phyloP scores from a whole-genome alignment of 352 stramenopile species.

The Halophytophthora batemanensis region DNA sequence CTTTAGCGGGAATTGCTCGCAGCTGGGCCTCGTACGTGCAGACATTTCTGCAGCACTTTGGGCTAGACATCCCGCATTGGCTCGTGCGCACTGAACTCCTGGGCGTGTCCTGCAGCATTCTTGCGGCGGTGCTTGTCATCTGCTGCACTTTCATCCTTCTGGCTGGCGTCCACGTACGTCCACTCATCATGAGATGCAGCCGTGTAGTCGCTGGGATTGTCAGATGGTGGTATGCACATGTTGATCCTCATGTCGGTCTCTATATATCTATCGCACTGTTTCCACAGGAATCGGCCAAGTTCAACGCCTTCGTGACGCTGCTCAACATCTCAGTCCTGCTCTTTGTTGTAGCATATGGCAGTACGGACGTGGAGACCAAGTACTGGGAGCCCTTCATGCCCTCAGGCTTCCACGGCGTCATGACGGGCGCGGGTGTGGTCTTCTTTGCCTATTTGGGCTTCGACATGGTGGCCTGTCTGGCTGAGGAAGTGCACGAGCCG shows the following conservation, averaged over 20 bases:
- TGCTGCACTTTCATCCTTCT: slow-evolving; percentile 83
- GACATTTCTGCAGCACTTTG: slow-evolving; percentile 75
- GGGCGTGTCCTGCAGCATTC: slow-evolving; percentile 67
- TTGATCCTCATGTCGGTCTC: slow-evolving; percentile 2
- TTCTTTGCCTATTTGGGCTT: slow-evolving; percentile 93
- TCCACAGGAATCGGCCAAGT: slow-evolving; percentile 86
- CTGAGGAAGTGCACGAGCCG: slow-evolving; percentile 89
- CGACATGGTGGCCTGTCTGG: slow-evolving; percentile 92
- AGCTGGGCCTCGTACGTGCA: slow-evolving; percentile 89
- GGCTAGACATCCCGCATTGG: slow-evolving; percentile 58
- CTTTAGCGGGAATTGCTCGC: slow-evolving; percentile 82
- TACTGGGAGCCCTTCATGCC: slow-evolving; percentile 89
- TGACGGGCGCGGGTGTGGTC: slow-evolving; percentile 85
- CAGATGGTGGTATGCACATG: slow-evolving; percentile 1
- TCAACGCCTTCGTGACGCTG: slow-evolving; percentile 88
- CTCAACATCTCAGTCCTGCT: slow-evolving; percentile 90
- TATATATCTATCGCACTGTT: not conserved
- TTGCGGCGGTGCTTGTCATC: slow-evolving; percentile 80
- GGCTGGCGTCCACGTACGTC: slow-evolving; percentile 75
- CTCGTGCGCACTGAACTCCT: slow-evolving; percentile 54
- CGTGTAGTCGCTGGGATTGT: not conserved
- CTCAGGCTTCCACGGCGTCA: slow-evolving; percentile 81
- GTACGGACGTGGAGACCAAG: slow-evolving; percentile 61
- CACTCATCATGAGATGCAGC: too few species aligned
- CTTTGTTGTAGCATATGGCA: slow-evolving; percentile 86